phyloP scores from a whole-genome alignment of 768 basidiomycete genomes.

The Chalciporus chontae region DNA sequence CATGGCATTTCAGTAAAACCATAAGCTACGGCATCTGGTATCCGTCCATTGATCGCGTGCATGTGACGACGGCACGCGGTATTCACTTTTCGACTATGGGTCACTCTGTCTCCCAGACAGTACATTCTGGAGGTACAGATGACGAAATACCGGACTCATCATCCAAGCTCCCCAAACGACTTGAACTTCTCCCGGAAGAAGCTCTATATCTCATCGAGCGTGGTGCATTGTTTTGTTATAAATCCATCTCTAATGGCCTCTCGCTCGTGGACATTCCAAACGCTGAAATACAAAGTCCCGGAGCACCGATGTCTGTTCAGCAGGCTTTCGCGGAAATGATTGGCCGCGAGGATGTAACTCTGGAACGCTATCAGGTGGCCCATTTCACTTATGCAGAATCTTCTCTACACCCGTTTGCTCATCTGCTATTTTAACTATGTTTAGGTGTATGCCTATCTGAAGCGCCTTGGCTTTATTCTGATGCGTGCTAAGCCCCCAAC shows the following conservation, averaged over 20 bases:
- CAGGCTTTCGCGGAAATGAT: constrained; percentile 88
- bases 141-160: not conserved
- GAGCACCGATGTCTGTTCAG: constrained; percentile 85
- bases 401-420: not conserved
- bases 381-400: constrained; percentile 8
- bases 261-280: constrained; percentile 7
- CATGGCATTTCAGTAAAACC: constrained; percentile 49
- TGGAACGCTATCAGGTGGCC: constrained; percentile 84
- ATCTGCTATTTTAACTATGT: not conserved
- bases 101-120: constrained; percentile 59
- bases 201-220: constrained; percentile 90
- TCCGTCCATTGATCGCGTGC: constrained; percentile 56
- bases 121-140: constrained; percentile 29
- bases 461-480: constrained; percentile 86
- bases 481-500: constrained; percentile 68
- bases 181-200: constrained; percentile 94
- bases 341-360: constrained; percentile 67
- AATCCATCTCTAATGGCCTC: constrained; percentile 36
- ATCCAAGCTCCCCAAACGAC: constrained; percentile 53
- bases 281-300: constrained; percentile 42
- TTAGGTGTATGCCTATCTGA: constrained; percentile 91
- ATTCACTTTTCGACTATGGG: constrained; percentile 81
- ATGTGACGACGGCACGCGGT: constrained; percentile 75
- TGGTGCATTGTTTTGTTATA: constrained; percentile 85
- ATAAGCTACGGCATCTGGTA: constrained; percentile 83